Base-by-base conservation (phyloP, 176 grass and related monocot species). In the Phoenix dactylifera region DNA sequence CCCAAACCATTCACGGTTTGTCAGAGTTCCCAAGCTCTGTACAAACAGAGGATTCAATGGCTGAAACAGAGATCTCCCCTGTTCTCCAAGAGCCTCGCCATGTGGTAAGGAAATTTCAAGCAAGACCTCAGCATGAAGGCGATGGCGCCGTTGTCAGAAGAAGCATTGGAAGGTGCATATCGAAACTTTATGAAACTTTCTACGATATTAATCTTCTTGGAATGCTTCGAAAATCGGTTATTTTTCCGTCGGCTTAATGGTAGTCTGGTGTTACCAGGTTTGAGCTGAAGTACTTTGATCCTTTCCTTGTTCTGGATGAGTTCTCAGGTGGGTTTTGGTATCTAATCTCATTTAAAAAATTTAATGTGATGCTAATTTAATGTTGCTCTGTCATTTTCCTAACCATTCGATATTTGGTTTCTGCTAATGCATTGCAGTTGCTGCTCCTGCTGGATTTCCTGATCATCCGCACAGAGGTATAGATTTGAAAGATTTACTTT, bases 381-480 rank as follows among this genome's bases (percentile, higher is more conserved):
- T 52, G 51, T 51, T 4, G 6, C 56, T 5, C 2, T 48, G n/a
- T 24, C 7, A 22, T 25, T 5, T 7, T 14, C 1, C 6, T 66
- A 4, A 68, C n/a, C 15, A 3, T 19, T 10, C 68, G 4, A 39
- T 23, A 30, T 1, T 16, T 16, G 57, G n/a, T 5, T 58, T 6
- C 48, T 28, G n/a, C 71, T 35, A 14, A 44, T 52, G 19, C 1
- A 15, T 6, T 52, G 64, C 83, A 97, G 93, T 83, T 50, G 6
- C 84, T 70, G 81, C 93, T 49, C 87, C 87, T 23, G 79, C 87
- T 7, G 93, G 93, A 60, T 98, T 98, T 86, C 93, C 93, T 63
- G 93, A 98, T 55, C 93, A 98, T 60, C 93, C 93, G 2, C 93
- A 98, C 79, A 60, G 93, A 74, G 93, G 80, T 77, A 83, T 55